Evolutionary conservation across 2,329 filamentous ascomycete genomes (phyloP), one percentile per base, ranked within the genome.

Genomic region (Graphilbum fragrans): DNA sequence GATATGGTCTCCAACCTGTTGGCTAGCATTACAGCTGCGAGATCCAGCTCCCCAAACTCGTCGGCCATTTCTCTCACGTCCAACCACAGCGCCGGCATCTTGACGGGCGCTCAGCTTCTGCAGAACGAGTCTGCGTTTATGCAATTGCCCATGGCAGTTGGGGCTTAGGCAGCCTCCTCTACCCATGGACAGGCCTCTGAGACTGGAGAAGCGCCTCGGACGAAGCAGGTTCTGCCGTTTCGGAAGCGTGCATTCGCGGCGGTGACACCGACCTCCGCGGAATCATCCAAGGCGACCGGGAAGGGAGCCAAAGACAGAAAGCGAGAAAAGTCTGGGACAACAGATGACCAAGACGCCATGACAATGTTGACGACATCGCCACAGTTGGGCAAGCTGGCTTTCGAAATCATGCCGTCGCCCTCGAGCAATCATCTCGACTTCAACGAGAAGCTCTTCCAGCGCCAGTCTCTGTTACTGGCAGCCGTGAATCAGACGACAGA

Each of bases 391-490:
- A 45, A 47, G 20, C 25, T 49, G 20, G 37, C 46, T 2, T 49
- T 49, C 35, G 48, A 49, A 19, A 42, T 49, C 14, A 12, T 41
- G 3, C 41, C 36, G 3, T 48, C 48, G 1, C 46, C 45, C 25
- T 49, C 48, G 7, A 39, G 42, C 32, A 45, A 34, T 2, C 38
- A 45, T 16, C 44, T 48, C 3, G 46, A 48, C 29, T 39, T 49
- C 8, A 40, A 48, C 12, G 44, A 41, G n/a, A 40, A 35, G 12
- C 41, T 49, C 1, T 49, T 49, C 25, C 48, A 49, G 27, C 44
- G 48, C 2, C 46, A 49, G 31, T 49, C 48, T 2, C 34, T 49
- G 3, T 42, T 49, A 17, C 29, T 45, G 20, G 48, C 48, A 12
- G 48, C 48, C 17, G 45, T 44, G 20, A 41, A 21, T 8, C 44